A percentile compares a stretch with the other conserved stretches of the same genome.
Conservation (phyloP, 441 rosid species). For the Viola pubescens region DNA sequence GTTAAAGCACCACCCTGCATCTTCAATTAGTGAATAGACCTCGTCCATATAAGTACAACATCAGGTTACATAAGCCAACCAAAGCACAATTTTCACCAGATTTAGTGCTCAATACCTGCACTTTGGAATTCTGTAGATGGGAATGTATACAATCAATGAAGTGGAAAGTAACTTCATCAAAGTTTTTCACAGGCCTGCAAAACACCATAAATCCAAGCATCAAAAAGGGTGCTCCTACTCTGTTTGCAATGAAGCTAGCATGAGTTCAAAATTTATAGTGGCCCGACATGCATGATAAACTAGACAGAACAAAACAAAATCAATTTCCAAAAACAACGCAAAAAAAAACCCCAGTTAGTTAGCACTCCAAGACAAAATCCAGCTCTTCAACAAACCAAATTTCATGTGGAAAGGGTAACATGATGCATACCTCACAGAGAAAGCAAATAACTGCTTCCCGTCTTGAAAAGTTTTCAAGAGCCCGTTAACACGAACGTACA, state of each 20-base stretch:
- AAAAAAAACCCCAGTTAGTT: not conserved
- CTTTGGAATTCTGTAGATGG: slow-evolving; percentile 46
- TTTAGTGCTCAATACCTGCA: slow-evolving; percentile 38
- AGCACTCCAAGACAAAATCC: not conserved
- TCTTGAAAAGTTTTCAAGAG: slow-evolving; percentile 69
- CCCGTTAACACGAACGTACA: slow-evolving; percentile 72
- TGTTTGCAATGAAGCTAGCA: no score
- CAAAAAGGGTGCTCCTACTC: no score
- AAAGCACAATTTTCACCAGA: slow-evolving; percentile 1
- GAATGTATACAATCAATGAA: slow-evolving; percentile 73
- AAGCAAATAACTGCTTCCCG: slow-evolving; percentile 51
- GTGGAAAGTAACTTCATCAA: slow-evolving; percentile 82
- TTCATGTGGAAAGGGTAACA: not conserved
- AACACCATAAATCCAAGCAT: not conserved
- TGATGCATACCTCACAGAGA: slow-evolving; percentile 62
- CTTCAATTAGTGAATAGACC: slow-evolving; percentile 10
- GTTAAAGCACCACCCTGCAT: slow-evolving; percentile 28
- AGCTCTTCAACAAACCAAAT: not conserved
- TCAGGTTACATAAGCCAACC: not conserved
- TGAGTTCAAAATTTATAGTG: no score
- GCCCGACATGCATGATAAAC: no score
- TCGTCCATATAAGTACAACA: no score
- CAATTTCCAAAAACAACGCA: no score
- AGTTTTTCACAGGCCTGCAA: slow-evolving; percentile 64
- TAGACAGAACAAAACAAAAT: no score